phyloP scores from a whole-genome alignment of 2,329 filamentous ascomycete species.

The Dactylella cylindrospora region DNA sequence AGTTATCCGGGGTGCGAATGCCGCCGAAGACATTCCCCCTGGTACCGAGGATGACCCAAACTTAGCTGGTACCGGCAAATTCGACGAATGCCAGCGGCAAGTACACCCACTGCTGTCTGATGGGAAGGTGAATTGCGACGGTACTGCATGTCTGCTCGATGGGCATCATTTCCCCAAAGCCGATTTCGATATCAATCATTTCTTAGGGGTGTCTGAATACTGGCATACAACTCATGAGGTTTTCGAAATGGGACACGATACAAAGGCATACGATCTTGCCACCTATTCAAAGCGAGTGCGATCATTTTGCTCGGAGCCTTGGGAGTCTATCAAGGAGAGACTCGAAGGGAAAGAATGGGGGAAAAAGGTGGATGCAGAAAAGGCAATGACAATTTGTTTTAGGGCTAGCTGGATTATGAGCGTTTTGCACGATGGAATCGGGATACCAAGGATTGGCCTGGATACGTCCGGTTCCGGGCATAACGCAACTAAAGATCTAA shows the following conservation, averaged over 20 bases:
- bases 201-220: slow-evolving; percentile 95
- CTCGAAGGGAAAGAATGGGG: slow-evolving; percentile 69
- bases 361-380: slow-evolving; percentile 70
- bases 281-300: slow-evolving; percentile 84
- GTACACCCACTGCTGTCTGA: slow-evolving; percentile 81
- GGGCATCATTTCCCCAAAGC: slow-evolving; percentile 92
- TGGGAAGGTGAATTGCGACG: slow-evolving; percentile 80
- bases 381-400: slow-evolving; percentile 87
- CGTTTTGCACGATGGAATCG: slow-evolving; percentile 91
- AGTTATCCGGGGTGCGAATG: slow-evolving; percentile 49
- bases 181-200: slow-evolving; percentile 96
- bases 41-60: slow-evolving; percentile 55
- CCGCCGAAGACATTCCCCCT: slow-evolving; percentile 49
- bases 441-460: slow-evolving; percentile 79
- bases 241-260: slow-evolving; percentile 74
- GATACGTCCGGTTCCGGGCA: slow-evolving; percentile 63
- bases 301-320: slow-evolving; percentile 81
- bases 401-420: slow-evolving; percentile 98
- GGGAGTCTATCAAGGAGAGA: slow-evolving; percentile 71
- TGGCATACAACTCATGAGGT: slow-evolving; percentile 98
- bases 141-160: slow-evolving; percentile 83
- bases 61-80: slow-evolving; percentile 80
- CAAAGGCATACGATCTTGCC: slow-evolving; percentile 81
- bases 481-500: slow-evolving; percentile 72
- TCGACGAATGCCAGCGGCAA: slow-evolving; percentile 76